Evolutionary conservation across 1,139 yeast genomes (phyloP).

Genomic region (Pneumocystis carinii): DNA sequence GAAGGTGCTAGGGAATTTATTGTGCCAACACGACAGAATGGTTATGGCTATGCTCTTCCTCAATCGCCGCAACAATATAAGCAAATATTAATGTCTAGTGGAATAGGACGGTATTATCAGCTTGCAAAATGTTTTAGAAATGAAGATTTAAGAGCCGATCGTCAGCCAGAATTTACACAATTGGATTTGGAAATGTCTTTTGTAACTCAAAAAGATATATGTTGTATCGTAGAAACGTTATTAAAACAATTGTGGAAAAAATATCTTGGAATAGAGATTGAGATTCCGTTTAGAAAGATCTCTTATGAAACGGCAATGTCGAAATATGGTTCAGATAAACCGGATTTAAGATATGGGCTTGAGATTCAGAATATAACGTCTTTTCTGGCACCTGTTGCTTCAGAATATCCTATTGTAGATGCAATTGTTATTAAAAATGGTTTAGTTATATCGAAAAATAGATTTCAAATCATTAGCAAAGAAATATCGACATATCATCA

Average conservation of each 20-base stretch:
- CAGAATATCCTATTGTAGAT: conserved; percentile 52
- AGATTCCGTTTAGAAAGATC: conserved; percentile 29
- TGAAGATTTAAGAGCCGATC: conserved; percentile 83
- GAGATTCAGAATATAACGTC: conserved; percentile 36
- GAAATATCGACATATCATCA: conserved; percentile 6
- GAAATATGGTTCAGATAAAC: conserved; percentile 82
- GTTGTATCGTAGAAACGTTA: conserved; percentile 44
- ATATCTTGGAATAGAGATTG: conserved; percentile 22
- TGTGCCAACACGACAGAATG: conserved; percentile 64
- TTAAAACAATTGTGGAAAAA: conserved; percentile 43
- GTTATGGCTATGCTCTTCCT: conserved; percentile 69
- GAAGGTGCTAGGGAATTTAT: conserved; percentile 95
- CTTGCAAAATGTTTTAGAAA: conserved; percentile 90
- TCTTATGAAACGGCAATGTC: conserved; percentile 56
- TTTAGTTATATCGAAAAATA: conserved; percentile 37
- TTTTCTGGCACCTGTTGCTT: conserved; percentile 25
- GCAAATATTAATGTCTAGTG: conserved; percentile 87
- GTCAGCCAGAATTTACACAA: conserved; percentile 97
- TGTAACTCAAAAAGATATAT: conserved; percentile 54
- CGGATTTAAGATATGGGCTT: conserved; percentile 57
- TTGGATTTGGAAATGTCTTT: conserved; percentile 88
- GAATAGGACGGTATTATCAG: conserved; percentile 72
- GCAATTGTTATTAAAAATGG: conserved; percentile 42
- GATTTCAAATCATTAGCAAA: conserved; percentile 22
- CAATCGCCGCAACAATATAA: conserved; percentile 97